Percentiles rank a stretch among this genome's conserved stretches.
Evolutionary conservation across 345 rosid species (phyloP).

Genomic region (Sapria himalayana): DNA sequence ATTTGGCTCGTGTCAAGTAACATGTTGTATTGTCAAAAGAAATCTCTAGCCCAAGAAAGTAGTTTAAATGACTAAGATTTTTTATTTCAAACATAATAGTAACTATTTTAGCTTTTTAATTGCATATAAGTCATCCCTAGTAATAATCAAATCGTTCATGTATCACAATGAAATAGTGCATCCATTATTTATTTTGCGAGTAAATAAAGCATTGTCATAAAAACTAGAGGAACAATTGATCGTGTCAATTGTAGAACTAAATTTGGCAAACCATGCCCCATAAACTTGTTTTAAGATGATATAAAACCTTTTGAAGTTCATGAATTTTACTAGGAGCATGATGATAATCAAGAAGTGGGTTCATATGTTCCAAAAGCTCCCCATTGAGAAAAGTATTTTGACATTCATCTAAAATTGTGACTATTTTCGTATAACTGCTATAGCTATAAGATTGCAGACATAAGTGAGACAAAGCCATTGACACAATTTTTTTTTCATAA

Average conservation of each 20-base stretch:
- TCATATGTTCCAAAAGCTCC: neutral
- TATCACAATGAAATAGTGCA: neutral
- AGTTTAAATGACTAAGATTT: no score
- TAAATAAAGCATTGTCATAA: neutral
- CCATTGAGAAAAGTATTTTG: slow-evolving; percentile 3
- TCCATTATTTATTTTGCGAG: neutral
- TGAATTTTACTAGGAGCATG: neutral
- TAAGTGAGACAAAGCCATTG: neutral
- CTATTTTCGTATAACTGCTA: neutral
- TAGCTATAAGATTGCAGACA: neutral
- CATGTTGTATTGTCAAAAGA: neutral
- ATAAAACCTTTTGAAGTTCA: neutral
- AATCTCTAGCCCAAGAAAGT: neutral
- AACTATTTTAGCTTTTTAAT: neutral
- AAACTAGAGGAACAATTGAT: neutral
- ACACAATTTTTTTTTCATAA: neutral
- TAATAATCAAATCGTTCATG: neutral
- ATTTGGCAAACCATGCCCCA: slow-evolving; percentile 2
- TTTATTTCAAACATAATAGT: neutral
- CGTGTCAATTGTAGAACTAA: neutral
- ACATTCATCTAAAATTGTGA: neutral
- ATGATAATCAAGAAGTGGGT: neutral
- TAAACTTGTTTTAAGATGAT: slow-evolving; percentile 1
- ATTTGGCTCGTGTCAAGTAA: neutral
- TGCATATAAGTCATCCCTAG: neutral